phyloP scores from a whole-genome alignment of 2,329 filamentous ascomycete genomes.

The Samsoniella hepiali region DNA sequence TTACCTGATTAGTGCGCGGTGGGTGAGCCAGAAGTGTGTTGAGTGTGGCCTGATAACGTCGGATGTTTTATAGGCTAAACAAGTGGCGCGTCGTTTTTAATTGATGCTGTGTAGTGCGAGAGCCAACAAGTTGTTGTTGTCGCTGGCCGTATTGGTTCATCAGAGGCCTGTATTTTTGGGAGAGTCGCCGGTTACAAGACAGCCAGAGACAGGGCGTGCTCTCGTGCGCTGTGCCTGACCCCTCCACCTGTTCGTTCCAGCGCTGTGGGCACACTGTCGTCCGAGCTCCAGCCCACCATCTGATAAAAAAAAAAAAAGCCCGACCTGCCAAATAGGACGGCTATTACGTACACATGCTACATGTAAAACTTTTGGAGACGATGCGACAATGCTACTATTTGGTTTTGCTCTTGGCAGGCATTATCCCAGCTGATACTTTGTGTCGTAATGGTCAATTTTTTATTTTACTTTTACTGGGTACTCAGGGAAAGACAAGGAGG shows the following conservation, averaged over 20 bases:
- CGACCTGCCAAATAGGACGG: background rate
- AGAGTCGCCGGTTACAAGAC: too few species aligned
- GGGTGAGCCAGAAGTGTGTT: too few species aligned
- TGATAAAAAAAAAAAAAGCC: background rate
- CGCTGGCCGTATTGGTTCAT: background rate
- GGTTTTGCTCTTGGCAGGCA: background rate
- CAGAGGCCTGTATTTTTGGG: background rate
- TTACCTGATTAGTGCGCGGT: constrained; percentile 3
- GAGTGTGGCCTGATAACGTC: background rate
- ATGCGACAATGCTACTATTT: background rate
- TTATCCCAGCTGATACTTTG: background rate
- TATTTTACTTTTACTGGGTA: background rate
- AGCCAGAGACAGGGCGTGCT: background rate
- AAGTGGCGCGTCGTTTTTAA: too few species aligned
- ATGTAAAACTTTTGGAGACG: background rate
- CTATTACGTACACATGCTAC: constrained; percentile 18
- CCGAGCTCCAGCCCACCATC: constrained; percentile 4
- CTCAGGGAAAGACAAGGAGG: too few species aligned
- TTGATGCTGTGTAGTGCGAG: background rate
- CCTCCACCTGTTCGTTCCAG: background rate
- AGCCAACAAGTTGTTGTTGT: too few species aligned
- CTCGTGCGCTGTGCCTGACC: background rate
- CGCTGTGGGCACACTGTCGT: background rate
- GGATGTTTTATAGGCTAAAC: too few species aligned
- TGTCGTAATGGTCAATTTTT: background rate